Percentiles rank a stretch among this genome's conserved stretches.
phyloP scores from a whole-genome alignment of 805 yeast species.

The Wilhelminamyces savonicus region DNA sequence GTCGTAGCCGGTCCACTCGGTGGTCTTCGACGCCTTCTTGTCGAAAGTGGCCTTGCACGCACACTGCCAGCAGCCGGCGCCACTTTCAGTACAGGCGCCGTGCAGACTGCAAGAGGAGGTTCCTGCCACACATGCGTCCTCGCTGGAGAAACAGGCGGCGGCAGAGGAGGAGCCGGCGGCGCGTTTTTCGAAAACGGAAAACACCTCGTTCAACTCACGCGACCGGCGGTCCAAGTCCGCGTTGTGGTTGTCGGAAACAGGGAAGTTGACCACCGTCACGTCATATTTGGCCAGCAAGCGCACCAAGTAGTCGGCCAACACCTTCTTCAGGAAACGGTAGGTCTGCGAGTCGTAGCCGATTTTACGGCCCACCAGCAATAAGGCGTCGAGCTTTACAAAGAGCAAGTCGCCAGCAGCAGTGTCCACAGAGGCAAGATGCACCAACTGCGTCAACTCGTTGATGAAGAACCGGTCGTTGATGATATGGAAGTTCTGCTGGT shows the following conservation, averaged over 20 bases:
- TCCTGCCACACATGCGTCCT: slow-evolving; percentile 40
- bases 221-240: slow-evolving; percentile 7
- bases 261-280: slow-evolving; percentile 13
- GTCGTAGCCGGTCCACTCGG: slow-evolving; percentile 50
- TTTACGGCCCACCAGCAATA: slow-evolving; percentile 34
- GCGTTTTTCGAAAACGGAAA: slow-evolving; percentile 9
- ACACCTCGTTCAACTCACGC: slow-evolving; percentile 11
- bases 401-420: slow-evolving; percentile 17
- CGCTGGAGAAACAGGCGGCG: slow-evolving; percentile 32
- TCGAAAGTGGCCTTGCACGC: slow-evolving; percentile 40
- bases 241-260: slow-evolving; percentile 6
- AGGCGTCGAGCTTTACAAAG: slow-evolving; percentile 37
- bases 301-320: slow-evolving; percentile 17
- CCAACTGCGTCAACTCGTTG: slow-evolving; percentile 43
- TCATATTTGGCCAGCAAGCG: slow-evolving; percentile 11
- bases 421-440: slow-evolving; percentile 26
- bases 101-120: slow-evolving; percentile 49
- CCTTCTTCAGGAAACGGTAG: slow-evolving; percentile 30
- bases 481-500: too few relatives aligned
- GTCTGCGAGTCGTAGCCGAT: slow-evolving; percentile 38
- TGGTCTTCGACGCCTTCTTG: slow-evolving; percentile 37
- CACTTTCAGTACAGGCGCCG: slow-evolving; percentile 41
- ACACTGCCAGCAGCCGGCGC: slow-evolving; percentile 43
- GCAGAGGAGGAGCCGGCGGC: slow-evolving; percentile 6
- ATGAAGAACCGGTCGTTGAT: slow-evolving; percentile 44